phyloP scores from a whole-genome alignment of 2,329 filamentous ascomycete species.

The Trichophyton schoenleinii region DNA sequence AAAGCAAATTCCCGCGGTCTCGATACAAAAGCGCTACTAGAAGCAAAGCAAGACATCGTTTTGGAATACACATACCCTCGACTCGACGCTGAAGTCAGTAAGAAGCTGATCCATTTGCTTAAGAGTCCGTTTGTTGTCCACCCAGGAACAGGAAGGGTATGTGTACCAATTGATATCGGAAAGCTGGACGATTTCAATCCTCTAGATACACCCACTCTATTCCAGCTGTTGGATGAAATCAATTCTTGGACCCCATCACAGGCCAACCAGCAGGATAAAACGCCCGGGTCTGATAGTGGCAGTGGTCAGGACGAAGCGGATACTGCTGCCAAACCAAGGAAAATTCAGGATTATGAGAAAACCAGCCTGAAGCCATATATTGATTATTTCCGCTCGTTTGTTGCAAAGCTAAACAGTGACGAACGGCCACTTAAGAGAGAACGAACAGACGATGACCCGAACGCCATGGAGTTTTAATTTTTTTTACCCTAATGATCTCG shows the following conservation, averaged over 20 bases:
- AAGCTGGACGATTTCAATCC: constrained; percentile 75
- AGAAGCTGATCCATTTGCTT: constrained; percentile 94
- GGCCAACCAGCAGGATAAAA: constrained; percentile 12
- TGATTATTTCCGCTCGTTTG: constrained; percentile 75
- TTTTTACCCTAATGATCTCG: not conserved
- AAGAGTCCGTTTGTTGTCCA: constrained; percentile 96
- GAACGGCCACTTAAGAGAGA: constrained; percentile 44
- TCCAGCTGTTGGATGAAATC: constrained; percentile 68
- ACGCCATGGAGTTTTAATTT: constrained; percentile 54
- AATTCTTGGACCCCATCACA: constrained; percentile 55
- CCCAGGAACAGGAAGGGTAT: constrained; percentile 84
- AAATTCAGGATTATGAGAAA: constrained; percentile 84
- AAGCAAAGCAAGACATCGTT: constrained; percentile 91
- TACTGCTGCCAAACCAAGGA: constrained; percentile 27
- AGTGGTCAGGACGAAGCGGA: constrained; percentile 12
- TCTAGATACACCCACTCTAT: constrained; percentile 75
- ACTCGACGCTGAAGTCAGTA: constrained; percentile 91
- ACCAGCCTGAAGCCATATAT: constrained; percentile 88
- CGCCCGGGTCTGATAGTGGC: constrained; percentile 1
- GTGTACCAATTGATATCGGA: constrained; percentile 77
- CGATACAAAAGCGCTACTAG: constrained; percentile 60
- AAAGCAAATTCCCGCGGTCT: constrained; percentile 59
- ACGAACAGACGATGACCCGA: constrained; percentile 36
- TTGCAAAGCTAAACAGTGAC: constrained; percentile 65
- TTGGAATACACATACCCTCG: constrained; percentile 96